Conservation (phyloP, 129 eudicot genomes). For the Chrysanthemum seticuspe region DNA sequence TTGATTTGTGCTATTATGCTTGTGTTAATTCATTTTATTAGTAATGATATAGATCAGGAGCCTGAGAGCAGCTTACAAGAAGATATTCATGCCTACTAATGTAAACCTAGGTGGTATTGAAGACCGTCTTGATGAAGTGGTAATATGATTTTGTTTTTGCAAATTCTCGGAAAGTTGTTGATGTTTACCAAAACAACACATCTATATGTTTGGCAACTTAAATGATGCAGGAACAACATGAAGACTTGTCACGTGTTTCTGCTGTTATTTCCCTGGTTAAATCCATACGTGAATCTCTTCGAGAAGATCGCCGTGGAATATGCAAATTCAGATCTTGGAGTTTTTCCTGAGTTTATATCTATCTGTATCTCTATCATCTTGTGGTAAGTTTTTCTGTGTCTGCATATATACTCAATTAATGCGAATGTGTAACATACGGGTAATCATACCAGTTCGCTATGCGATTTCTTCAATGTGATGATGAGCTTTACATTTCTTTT, state of each 20-base stretch:
- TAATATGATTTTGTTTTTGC: constrained; percentile 28
- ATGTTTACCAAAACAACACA: not conserved
- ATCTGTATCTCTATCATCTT: constrained; percentile 18
- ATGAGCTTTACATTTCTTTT: not conserved
- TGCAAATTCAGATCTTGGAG: constrained; percentile 89
- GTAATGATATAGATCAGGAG: constrained; percentile 42
- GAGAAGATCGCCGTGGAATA: constrained; percentile 89
- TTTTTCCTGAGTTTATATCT: constrained; percentile 42
- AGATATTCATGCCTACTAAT: constrained; percentile 55
- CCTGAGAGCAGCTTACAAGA: constrained; percentile 88
- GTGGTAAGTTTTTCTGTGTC: constrained; percentile 19
- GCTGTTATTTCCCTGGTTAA: constrained; percentile 66
- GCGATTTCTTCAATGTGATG: too few species aligned
- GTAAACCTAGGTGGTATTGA: constrained; percentile 59
- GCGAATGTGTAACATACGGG: too few species aligned
- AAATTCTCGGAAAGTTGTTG: not conserved
- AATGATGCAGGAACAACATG: constrained; percentile 60
- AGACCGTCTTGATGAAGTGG: constrained; percentile 78
- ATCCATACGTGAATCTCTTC: constrained; percentile 82
- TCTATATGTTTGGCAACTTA: constrained; percentile 8
- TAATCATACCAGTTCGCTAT: too few species aligned
- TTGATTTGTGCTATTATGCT: not conserved
- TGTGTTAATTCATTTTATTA: constrained; percentile 12
- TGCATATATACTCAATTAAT: not conserved
- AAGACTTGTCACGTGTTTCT: constrained; percentile 61